Evolutionary conservation across 306 rosid species (phyloP).

Genomic region (Cucurbita moschata): DNA sequence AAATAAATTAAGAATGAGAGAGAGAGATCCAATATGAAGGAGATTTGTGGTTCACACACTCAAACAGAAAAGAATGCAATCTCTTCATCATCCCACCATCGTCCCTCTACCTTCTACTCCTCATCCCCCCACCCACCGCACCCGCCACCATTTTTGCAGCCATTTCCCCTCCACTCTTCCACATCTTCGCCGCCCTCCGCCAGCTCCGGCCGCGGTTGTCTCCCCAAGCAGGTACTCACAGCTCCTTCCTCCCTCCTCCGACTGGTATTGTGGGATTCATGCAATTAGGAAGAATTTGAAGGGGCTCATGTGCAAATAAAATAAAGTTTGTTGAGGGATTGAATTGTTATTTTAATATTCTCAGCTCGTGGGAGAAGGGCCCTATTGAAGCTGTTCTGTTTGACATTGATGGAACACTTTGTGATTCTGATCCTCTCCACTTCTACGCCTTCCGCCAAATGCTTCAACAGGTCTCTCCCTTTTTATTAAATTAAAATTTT

Average conservation of each 20-base stretch:
- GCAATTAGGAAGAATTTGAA: not conserved
- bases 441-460: slow-evolving; percentile 22
- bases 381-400: slow-evolving; percentile 34
- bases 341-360: not conserved
- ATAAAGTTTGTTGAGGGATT: not conserved
- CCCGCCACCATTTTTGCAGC: not conserved
- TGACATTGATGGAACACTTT: slow-evolving; percentile 37
- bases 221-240: not conserved
- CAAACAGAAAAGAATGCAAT: not conserved
- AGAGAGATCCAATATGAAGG: too few species aligned
- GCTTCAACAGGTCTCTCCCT: slow-evolving; percentile 24
- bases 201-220: not conserved
- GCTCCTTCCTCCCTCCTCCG: not conserved
- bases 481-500: not conserved
- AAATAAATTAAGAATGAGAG: too few species aligned
- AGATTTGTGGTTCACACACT: not conserved
- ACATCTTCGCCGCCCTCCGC: not conserved
- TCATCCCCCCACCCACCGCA: not conserved
- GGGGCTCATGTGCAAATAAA: not conserved
- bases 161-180: not conserved
- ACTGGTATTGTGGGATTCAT: not conserved
- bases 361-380: not conserved
- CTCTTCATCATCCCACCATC: not conserved
- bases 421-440: slow-evolving; percentile 33
- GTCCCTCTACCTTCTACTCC: not conserved